phyloP scores from a whole-genome alignment of 2,329 filamentous ascomycete genomes.

The Botrytis aclada region DNA sequence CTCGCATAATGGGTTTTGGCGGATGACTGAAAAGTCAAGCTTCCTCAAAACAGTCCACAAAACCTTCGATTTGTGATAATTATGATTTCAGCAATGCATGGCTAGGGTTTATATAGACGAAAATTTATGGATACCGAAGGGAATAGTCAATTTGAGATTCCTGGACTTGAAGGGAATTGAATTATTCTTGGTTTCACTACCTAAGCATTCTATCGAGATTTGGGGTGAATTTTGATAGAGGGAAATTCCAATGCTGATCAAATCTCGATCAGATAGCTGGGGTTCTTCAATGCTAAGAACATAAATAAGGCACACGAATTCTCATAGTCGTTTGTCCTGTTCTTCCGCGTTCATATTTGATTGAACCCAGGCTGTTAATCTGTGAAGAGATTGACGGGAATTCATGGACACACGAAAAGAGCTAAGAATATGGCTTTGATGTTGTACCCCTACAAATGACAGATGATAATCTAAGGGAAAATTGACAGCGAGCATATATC shows the following conservation, averaged over 20 bases:
- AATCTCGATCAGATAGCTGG: not conserved
- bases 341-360: not conserved
- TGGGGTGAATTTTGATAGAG: not conserved
- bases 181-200: too few relatives aligned
- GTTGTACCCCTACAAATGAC: not conserved
- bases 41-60: too few relatives aligned
- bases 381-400: not conserved
- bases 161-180: too few relatives aligned
- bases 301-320: not conserved
- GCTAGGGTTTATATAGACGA: not conserved
- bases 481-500: not conserved
- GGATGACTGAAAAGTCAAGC: accelerated
- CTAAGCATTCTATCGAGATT: not conserved
- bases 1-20: not conserved
- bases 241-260: not conserved
- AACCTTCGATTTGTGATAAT: not conserved
- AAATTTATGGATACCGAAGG: not conserved
- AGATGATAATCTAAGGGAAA: accelerated
- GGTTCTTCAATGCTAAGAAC: not conserved
- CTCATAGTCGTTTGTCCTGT: not conserved
- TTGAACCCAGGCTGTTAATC: accelerated
- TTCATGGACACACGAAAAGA: not conserved
- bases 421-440: accelerated
- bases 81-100: not conserved
- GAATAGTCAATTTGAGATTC: not conserved